Evolutionary conservation across 163 green algal genomes (phyloP).

Genomic region (Coccomyxa subellipsoidea): DNA sequence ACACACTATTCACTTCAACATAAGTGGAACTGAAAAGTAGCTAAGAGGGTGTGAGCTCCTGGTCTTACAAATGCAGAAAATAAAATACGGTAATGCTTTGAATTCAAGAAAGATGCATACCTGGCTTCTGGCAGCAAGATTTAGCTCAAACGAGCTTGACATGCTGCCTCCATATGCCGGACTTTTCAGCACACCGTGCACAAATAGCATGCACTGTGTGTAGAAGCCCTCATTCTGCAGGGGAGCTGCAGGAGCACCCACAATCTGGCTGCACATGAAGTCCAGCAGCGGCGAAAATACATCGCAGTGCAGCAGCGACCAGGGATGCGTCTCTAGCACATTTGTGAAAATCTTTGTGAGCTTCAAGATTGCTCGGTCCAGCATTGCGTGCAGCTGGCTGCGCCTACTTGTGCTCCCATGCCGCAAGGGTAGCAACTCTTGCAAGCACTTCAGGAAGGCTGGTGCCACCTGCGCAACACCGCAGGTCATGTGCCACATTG

Average conservation of each 20-base stretch:
- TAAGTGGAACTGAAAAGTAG: not conserved
- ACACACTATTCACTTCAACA: not conserved
- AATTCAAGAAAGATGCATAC: no score
- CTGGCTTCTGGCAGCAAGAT: conserved; percentile 15
- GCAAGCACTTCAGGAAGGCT: conserved; percentile 56
- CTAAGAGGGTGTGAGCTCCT: no score
- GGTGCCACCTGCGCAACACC: conserved; percentile 30
- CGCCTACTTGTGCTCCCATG: not conserved
- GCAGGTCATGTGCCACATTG: no score
- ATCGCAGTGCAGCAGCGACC: conserved; percentile 20
- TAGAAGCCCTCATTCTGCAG: conserved; percentile 16
- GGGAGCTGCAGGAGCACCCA: not conserved
- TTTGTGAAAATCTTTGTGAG: conserved; percentile 70
- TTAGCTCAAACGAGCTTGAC: conserved; percentile 7
- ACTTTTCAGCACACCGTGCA: conserved; percentile 53
- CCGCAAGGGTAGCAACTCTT: conserved; percentile 17
- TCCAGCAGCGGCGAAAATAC: not conserved
- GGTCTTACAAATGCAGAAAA: no score
- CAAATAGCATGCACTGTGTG: conserved; percentile 47
- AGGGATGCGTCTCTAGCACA: conserved; percentile 64
- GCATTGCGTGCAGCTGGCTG: conserved; percentile 52
- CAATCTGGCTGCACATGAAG: conserved; percentile 6
- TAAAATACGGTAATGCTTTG: no score
- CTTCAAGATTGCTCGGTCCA: conserved; percentile 73
- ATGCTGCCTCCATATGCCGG: conserved; percentile 36